Base-by-base conservation (phyloP, 352 stramenopile species). In the Pythium angustatum region DNA sequence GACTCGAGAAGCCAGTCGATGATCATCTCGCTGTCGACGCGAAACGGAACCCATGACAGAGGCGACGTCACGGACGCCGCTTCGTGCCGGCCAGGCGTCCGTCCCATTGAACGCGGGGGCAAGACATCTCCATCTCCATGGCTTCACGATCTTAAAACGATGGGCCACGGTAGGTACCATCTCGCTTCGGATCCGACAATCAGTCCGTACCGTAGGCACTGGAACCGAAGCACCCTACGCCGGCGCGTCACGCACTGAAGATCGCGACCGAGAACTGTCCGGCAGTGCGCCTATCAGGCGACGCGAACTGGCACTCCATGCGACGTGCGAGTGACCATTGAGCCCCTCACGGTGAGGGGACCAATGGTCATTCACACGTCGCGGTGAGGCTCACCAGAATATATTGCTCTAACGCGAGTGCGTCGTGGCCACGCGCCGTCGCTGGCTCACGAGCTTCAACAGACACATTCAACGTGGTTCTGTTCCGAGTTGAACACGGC, bases 201-300 rank as follows among this genome's bases (percentile, higher is more conserved):
- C n/a, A n/a, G n/a, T n/a, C 27, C 3, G 24, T 51, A 31, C 10
- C 9, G 44, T 51, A 34, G 24, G 22, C 7, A 51, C 44, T 17
- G 44, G 44, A 51, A 9, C 5, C 41, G 41, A 49, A 26, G 41
- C 41, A 26, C 41, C 12, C 24, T 17, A 53, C 47, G 38, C 22
- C 19, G 31, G 21, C 49, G 49, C 49, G 49, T 56, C 49, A 56
- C 49, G 28, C 17, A 50, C 52, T 59, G 38, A 59, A 59, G 52
- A 59, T 59, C 40, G 50, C 50, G n/a, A 27, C 36, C 6, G 12
- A 43, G 11, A 43, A 17, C 11, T 43, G 36, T 10, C 15, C 36
- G n/a, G 36, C 36, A 19, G 14, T 17, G 36, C 36, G 14, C 36
- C 36, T 43, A 43, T 43, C 36, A 43, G 12, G n/a, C 36, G 36